Base-by-base conservation (phyloP, 805 yeast species). In the Metschnikowia vanudenii region DNA sequence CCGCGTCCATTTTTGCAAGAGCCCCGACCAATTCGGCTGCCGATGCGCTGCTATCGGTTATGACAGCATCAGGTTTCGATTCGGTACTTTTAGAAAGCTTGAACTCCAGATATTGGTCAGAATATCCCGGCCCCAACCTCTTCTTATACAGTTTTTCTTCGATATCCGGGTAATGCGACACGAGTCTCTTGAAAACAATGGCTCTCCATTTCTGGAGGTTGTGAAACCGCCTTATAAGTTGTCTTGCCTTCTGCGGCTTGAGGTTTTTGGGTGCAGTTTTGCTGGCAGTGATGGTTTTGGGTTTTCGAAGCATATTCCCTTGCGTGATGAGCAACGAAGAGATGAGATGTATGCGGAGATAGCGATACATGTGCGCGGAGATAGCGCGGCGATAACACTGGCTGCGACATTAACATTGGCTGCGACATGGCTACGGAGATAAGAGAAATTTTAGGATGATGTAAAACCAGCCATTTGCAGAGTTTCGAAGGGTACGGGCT, bases 201-300 rank as follows among this genome's bases (percentile, higher is more conserved):
- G 71, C 63, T 51, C 76, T 74, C 50, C 79, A 75, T 54, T 84
- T 87, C 46, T 84, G 74, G 13, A 91, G 69, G 1, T 80, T 76
- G 63, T 90, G 97, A 53, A 80, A 89, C 33, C 89, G 65, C 45
- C 96, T 75, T 22, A 91, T 91, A 17, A 91, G 73, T 56, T 79
- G 82, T 39, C 96, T 71, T 0, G 96, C 85, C 56, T 80, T 73
- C 37, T 76, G 74, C 3, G 89, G 96, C 63, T 84, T 88, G 45
- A 84, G 72, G 7, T 71, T 55, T 34, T 59, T 72, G 2, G 84
- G 81, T 8, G 63, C 60, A 43, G 42, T 53, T 13, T 36, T 37
- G 29, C 50, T 50, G 2, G 65, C 61, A 1, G 75, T 68, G 26
- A 71, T 73, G 17, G 71, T 52, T 40, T 58, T 53, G 0, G 67